Evolutionary conservation across 2,329 filamentous ascomycete genomes (phyloP), one percentile per base, ranked within the genome.

Genomic region (Pestalotiopsis sp.): DNA sequence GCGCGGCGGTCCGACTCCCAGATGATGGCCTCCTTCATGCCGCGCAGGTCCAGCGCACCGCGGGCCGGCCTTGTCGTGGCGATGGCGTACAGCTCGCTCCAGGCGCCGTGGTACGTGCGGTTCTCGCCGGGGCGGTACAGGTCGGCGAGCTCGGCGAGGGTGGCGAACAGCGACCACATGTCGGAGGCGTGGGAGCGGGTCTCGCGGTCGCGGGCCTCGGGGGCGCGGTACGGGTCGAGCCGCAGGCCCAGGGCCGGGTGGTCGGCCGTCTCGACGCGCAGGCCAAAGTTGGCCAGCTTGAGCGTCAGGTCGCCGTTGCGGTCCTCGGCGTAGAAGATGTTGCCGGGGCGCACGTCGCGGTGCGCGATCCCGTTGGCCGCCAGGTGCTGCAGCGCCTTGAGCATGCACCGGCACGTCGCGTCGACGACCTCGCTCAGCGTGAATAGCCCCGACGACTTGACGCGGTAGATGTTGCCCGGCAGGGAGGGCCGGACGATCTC

Each of bases 91-190:
- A 64, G 41, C 6, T 14, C 12, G 12, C 4, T 13, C 61, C 61
- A 64, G n/a, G 39, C 61, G 20, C 49, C 61, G 14, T 45, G 20
- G 20, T 64, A 64, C 25, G 38, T 52, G 20, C 20, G 41, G 17
- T 31, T 41, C 5, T 38, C 12, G 6, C 20, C 41, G 38, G 61
- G 61, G 12, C 39, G 17, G 36, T 45, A 64, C 13, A 14, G 41
- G 4, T 64, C 25, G 4, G 61, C 61, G 6, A 64, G 20, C 12
- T 64, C 61, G 38, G 31, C n/a, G 14, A 64, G 61, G 5, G 61
- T 64, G 41, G 61, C 61, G 49, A 64, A 64, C 39, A 64, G 61
- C 36, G 61, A 49, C 61, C 61, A 64, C 61, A 64, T 49, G 23
- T 64, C 61, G 17, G 61, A 45, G 41, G 61, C 61, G n/a, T 64